Percentiles rank a stretch among this genome's conserved stretches.
Evolutionary conservation across 2,329 filamentous ascomycete genomes (phyloP).

Genomic region (Alternaria triticina): DNA sequence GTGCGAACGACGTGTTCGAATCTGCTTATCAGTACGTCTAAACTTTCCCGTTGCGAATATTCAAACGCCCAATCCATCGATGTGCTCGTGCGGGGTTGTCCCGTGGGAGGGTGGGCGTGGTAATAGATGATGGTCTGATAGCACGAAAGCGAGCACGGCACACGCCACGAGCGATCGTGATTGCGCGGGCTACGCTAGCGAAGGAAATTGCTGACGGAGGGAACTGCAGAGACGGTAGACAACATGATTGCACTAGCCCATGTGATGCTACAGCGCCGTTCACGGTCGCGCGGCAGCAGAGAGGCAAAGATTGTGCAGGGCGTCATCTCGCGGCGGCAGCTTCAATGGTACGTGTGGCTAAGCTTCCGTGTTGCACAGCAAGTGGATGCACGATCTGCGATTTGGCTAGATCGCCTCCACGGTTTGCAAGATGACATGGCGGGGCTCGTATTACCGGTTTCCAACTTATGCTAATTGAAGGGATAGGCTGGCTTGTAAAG

Average conservation of each 20-base stretch:
- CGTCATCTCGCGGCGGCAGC: slow-evolving; percentile 65
- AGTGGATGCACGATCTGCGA: slow-evolving; percentile 14
- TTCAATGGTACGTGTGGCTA: slow-evolving; percentile 63
- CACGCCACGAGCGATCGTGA: slow-evolving; percentile 24
- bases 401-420: slow-evolving; percentile 18
- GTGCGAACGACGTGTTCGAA: slow-evolving; percentile 62
- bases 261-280: slow-evolving; percentile 65
- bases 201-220: slow-evolving; percentile 23
- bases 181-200: slow-evolving; percentile 11
- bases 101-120: slow-evolving; percentile 11
- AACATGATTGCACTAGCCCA: slow-evolving; percentile 71
- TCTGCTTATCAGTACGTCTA: slow-evolving; percentile 65
- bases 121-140: slow-evolving; percentile 16
- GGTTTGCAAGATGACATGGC: slow-evolving; percentile 24
- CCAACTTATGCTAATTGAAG: slow-evolving; percentile 21
- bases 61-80: slow-evolving; percentile 13
- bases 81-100: slow-evolving; percentile 13
- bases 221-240: slow-evolving; percentile 64
- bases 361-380: slow-evolving; percentile 29
- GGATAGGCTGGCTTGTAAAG: slow-evolving; percentile 69
- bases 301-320: slow-evolving; percentile 45
- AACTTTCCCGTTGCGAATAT: slow-evolving; percentile 5
- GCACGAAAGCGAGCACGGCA: slow-evolving; percentile 15
- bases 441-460: slow-evolving; percentile 20
- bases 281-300: slow-evolving; percentile 48